Evolutionary conservation across 345 rosid genomes (phyloP).

Genomic region (Nephelium lappaceum): DNA sequence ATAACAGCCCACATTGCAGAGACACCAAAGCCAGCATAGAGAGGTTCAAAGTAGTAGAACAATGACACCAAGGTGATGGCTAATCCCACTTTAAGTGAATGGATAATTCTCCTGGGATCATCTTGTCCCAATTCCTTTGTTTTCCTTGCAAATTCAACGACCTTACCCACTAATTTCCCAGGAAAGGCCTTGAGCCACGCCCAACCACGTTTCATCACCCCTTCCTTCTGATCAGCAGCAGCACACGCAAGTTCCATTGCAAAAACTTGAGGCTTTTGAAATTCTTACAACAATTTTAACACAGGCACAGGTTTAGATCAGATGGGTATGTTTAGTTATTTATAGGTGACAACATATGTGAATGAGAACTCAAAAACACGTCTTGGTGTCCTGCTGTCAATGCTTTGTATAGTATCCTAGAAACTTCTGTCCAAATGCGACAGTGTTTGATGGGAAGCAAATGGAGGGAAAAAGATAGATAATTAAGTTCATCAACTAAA

Average conservation of each 20-base stretch:
- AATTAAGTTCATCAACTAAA: background rate
- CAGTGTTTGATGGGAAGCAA: background rate
- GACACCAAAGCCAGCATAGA: constrained; percentile 39
- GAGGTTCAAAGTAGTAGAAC: constrained; percentile 36
- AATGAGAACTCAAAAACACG: background rate
- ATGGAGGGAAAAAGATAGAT: background rate
- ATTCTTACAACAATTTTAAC: too few relatives aligned
- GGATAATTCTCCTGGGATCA: constrained; percentile 47
- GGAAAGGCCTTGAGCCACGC: constrained; percentile 2
- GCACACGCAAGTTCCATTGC: background rate
- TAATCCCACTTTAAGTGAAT: constrained; percentile 40
- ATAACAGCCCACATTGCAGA: constrained; percentile 52
- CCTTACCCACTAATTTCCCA: background rate
- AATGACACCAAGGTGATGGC: constrained; percentile 40
- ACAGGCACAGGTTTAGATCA: background rate
- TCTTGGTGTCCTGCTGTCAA: background rate
- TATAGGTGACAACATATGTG: background rate
- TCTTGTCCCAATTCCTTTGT: constrained; percentile 32
- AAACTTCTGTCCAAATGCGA: background rate
- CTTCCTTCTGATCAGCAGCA: constrained; percentile 13
- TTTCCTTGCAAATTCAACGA: constrained; percentile 13
- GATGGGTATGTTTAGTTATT: background rate
- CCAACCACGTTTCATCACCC: background rate
- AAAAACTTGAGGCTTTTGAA: background rate
- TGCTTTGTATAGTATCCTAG: background rate